Percentiles rank a stretch among this genome's conserved stretches.
Conservation (phyloP, 306 rosid genomes). For the Vigna mungo region DNA sequence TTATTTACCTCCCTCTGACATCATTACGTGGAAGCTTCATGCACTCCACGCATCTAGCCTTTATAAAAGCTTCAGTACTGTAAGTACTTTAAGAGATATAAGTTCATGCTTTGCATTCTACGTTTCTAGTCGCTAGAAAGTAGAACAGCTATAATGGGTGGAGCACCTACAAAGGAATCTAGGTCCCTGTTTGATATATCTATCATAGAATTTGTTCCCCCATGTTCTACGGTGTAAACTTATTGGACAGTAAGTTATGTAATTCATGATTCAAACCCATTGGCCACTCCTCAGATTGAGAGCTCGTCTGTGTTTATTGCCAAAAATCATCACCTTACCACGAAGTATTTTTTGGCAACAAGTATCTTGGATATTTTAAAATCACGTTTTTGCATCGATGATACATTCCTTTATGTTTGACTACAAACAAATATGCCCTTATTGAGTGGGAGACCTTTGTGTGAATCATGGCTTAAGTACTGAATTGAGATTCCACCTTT, state of each 20-base stretch:
- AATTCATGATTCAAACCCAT: slow-evolving; percentile 23
- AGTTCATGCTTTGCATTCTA: slow-evolving; percentile 14
- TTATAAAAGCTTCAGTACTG: slow-evolving; percentile 3
- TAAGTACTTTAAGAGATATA: slow-evolving; percentile 1
- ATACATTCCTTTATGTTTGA: background rate
- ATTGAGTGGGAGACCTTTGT: background rate
- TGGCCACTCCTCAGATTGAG: background rate
- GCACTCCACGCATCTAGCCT: background rate
- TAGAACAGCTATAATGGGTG: slow-evolving; percentile 26
- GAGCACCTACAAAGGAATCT: slow-evolving; percentile 33
- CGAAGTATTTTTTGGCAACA: background rate
- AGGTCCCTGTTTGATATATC: slow-evolving; percentile 26
- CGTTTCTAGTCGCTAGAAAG: background rate
- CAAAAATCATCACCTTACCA: background rate
- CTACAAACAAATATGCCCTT: background rate
- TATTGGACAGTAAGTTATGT: slow-evolving; percentile 5
- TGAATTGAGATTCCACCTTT: background rate
- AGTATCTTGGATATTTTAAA: background rate
- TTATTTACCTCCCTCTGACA: background rate
- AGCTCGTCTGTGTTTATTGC: background rate
- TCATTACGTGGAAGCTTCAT: background rate
- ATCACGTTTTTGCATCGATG: background rate
- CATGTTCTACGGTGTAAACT: slow-evolving; percentile 29
- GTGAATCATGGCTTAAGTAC: background rate
- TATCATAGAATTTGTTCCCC: slow-evolving; percentile 28